These are phyloP conservation scores for Phoma sp. DNA, from an alignment of 2,329 filamentous ascomycete genomes.

Conservation along the genomic window DNA sequence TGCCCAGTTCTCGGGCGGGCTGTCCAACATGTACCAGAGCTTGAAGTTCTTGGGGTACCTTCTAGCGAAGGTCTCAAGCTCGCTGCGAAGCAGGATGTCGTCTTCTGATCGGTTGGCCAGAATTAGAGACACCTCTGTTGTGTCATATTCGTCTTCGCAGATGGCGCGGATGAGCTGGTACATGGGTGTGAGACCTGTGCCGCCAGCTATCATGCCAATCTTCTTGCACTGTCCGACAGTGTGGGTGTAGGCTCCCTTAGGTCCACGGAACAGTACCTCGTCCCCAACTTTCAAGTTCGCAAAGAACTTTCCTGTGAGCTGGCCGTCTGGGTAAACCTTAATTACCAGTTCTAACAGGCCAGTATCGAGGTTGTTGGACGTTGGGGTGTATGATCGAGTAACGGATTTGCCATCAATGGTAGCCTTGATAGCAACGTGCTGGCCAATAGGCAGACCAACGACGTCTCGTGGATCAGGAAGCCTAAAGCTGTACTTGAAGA, in stretches of 20 bases:
- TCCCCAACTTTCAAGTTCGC: conserved; percentile 58
- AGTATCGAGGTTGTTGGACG: conserved; percentile 65
- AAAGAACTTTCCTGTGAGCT: conserved; percentile 59
- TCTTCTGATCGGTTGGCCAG: conserved; percentile 66
- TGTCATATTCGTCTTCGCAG: conserved; percentile 66
- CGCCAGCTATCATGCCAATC: conserved; percentile 65
- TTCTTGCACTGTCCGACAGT: conserved; percentile 42
- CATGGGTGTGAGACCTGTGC: conserved; percentile 64
- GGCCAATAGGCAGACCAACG: conserved; percentile 46
- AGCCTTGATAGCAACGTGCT: conserved; percentile 53
- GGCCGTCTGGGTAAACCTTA: conserved; percentile 60
- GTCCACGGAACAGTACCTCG: conserved; percentile 61
- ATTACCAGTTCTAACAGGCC: conserved; percentile 62
- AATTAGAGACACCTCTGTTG: conserved; percentile 63
- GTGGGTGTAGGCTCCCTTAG: conserved; percentile 66
- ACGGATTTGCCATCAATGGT: conserved; percentile 69
- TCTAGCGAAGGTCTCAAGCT: conserved; percentile 63
- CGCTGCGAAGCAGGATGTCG: conserved; percentile 65
- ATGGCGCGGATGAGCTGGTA: conserved; percentile 70
- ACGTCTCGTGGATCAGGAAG: conserved; percentile 30
- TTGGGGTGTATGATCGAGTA: conserved; percentile 38
- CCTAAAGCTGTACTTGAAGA: conserved; percentile 36
- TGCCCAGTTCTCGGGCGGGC: conserved; percentile 16
- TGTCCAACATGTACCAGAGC: conserved; percentile 63
- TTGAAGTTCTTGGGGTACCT: conserved; percentile 62